A percentile compares a stretch with the other conserved stretches of the same genome.
phyloP scores from a whole-genome alignment of 2,329 filamentous ascomycete genomes.

The Apiospora arundinis region DNA sequence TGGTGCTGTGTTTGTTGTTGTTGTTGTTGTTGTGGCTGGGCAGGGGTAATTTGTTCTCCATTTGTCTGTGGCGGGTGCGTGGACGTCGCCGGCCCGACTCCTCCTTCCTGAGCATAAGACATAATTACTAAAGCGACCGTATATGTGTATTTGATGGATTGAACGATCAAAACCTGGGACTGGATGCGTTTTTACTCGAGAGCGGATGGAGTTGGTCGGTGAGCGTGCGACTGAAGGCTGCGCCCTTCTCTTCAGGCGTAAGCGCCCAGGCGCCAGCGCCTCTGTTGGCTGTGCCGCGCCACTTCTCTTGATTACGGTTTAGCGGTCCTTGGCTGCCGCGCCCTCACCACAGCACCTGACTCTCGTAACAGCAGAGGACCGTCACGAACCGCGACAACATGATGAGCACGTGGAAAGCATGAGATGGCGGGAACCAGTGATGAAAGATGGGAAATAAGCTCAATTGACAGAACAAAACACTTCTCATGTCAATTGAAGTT shows the following conservation, averaged over 20 bases:
- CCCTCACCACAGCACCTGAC: not conserved
- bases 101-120: not conserved
- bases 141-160: not conserved
- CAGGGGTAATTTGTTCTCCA: not conserved
- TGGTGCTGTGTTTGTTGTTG: not conserved
- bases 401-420: not conserved
- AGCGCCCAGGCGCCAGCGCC: not conserved
- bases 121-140: not conserved
- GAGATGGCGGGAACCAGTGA: not conserved
- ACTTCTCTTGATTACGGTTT: not conserved
- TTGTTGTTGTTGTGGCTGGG: slow-evolving; percentile 19
- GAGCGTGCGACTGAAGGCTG: not conserved
- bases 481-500: not conserved
- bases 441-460: too few species aligned
- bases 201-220: not conserved
- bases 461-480: not conserved
- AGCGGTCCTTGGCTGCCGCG: slow-evolving; percentile 5
- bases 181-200: not conserved
- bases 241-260: not conserved
- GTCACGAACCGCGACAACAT: not conserved
- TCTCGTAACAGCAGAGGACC: not conserved
- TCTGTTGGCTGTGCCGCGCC: not conserved
- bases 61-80: not conserved
- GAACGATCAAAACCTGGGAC: not conserved
- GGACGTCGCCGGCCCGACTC: not conserved